phyloP scores from a whole-genome alignment of 1,139 yeast genomes.

The Suhomyces chickasaworum region DNA sequence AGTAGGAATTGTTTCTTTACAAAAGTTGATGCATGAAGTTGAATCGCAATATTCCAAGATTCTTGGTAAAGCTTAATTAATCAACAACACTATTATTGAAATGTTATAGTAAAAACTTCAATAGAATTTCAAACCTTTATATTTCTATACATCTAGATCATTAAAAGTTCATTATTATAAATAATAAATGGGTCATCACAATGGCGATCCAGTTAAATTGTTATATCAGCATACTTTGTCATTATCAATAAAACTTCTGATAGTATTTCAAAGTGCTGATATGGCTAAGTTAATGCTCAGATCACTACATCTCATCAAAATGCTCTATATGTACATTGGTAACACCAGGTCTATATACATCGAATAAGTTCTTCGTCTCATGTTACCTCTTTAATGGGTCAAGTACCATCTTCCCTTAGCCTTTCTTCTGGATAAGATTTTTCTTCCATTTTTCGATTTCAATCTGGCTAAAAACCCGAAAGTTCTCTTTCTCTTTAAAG shows the following conservation, averaged over 20 bases:
- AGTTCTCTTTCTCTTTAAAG: slow-evolving; percentile 84
- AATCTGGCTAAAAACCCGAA: slow-evolving; percentile 91
- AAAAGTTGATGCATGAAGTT: slow-evolving; percentile 66
- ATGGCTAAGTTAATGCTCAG: no score
- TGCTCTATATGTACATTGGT: slow-evolving; percentile 9
- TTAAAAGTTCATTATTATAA: no score
- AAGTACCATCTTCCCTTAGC: slow-evolving; percentile 95
- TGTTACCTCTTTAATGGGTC: slow-evolving; percentile 53
- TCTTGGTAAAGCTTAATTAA: slow-evolving; percentile 39
- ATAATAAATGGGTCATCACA: no score
- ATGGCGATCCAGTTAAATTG: no score
- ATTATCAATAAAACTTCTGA: no score
- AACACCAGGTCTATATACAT: slow-evolving; percentile 9
- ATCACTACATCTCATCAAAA: background rate
- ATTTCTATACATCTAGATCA: no score
- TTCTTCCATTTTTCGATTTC: slow-evolving; percentile 76
- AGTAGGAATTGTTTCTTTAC: slow-evolving; percentile 69
- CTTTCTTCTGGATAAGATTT: slow-evolving; percentile 73
- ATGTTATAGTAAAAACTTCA: no score
- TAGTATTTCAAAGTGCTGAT: no score
- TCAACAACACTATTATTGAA: background rate
- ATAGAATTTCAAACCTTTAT: no score
- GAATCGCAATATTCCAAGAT: slow-evolving; percentile 53
- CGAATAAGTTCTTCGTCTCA: background rate
- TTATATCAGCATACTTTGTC: no score